phyloP scores from a whole-genome alignment of 176 grass and related monocot genomes.

The Dactylis glomerata region DNA sequence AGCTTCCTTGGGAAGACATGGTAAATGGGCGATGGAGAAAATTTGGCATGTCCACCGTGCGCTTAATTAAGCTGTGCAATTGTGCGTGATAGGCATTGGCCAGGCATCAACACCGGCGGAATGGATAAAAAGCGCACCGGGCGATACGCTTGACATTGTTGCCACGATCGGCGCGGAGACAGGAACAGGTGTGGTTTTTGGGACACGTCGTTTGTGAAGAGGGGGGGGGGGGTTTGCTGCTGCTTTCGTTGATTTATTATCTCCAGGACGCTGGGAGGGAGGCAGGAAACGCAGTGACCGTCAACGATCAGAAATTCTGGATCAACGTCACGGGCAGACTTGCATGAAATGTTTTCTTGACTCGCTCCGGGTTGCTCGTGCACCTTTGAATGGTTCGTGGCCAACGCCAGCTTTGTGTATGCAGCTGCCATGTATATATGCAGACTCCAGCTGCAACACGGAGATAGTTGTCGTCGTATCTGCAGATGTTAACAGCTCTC shows the following conservation, averaged over 20 bases:
- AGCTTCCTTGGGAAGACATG: slow-evolving; percentile 16
- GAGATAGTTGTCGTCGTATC: no score
- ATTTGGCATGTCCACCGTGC: neutral
- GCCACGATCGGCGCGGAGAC: neutral
- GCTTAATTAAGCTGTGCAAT: neutral
- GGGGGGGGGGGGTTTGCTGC: no score
- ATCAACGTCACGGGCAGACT: neutral
- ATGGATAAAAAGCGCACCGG: neutral
- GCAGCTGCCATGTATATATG: neutral
- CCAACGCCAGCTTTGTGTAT: neutral
- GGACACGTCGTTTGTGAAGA: no score
- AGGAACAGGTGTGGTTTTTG: neutral
- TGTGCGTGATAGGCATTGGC: neutral
- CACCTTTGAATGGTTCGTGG: neutral
- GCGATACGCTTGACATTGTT: no score
- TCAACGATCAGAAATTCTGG: no score
- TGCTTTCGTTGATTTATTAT: neutral
- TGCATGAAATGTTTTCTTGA: neutral
- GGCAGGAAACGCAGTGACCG: no score
- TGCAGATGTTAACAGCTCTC: neutral
- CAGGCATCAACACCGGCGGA: neutral
- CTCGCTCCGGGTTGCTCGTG: neutral
- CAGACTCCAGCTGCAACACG: no score
- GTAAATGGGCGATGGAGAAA: neutral
- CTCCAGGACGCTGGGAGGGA: neutral